Percentiles rank a stretch among this genome's conserved stretches.
These are phyloP conservation scores for Symbiodinium pilosum DNA, from an alignment of 73 alveolate species.

Conservation along the genomic window DNA sequence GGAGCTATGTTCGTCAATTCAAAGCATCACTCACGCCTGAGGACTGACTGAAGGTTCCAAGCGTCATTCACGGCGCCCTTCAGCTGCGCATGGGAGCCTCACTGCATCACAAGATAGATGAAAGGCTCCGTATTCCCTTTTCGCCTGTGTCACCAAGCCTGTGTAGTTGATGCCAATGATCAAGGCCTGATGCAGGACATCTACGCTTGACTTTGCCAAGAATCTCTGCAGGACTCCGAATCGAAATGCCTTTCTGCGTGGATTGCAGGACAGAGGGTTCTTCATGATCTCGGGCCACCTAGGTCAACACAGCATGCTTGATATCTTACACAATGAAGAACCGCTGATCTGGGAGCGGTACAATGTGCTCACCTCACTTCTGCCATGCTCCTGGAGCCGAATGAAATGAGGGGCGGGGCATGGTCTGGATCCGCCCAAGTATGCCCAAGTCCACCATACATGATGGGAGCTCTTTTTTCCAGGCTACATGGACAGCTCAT, in stretches of 20 bases:
- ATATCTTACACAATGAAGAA: not conserved
- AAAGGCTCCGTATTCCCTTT: not conserved
- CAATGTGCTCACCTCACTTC: conserved; percentile 24
- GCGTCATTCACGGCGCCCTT: conserved; percentile 92
- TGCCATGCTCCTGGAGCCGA: conserved; percentile 22
- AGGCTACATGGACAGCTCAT: not conserved
- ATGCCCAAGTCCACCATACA: no score
- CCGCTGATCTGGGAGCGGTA: not conserved
- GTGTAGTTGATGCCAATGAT: conserved; percentile 71
- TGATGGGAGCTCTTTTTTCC: not conserved
- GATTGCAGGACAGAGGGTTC: conserved; percentile 41
- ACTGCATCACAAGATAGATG: not conserved
- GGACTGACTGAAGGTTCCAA: conserved; percentile 43
- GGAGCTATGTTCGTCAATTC: not conserved
- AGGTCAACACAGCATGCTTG: not conserved
- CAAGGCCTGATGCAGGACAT: conserved; percentile 6
- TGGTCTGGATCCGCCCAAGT: no score
- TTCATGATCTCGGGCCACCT: conserved; percentile 65
- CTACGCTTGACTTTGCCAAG: not conserved
- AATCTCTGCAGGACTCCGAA: not conserved
- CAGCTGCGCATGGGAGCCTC: conserved; percentile 81
- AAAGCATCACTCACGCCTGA: conserved; percentile 30
- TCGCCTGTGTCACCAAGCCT: not conserved
- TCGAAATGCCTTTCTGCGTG: conserved; percentile 65
- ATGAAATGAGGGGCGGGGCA: not conserved